phyloP scores from a whole-genome alignment of 176 grass and related monocot species.

The Avena sativa region DNA sequence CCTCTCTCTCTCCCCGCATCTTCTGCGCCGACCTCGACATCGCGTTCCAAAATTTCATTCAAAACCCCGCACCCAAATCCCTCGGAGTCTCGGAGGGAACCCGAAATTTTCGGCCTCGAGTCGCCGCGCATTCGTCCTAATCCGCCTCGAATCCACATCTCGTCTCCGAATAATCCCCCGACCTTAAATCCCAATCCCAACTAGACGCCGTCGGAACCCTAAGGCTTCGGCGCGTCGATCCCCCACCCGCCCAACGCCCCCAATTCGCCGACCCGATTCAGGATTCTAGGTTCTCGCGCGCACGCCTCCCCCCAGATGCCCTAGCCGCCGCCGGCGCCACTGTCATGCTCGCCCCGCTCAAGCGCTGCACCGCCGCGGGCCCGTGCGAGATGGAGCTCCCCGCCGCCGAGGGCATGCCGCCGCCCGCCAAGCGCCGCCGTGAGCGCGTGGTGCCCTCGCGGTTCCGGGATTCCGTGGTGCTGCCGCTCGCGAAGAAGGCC shows the following conservation, averaged over 20 bases:
- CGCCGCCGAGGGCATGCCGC: conserved; percentile 23
- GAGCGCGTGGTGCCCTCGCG: conserved; percentile 62
- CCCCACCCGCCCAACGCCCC: not conserved
- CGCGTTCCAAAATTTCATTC: conserved; percentile 52
- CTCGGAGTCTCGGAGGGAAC: conserved; percentile 40
- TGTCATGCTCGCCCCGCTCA: conserved; percentile 61
- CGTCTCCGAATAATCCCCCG: not conserved
- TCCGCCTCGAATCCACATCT: not conserved
- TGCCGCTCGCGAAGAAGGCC: conserved; percentile 31
- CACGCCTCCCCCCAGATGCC: conserved; percentile 22
- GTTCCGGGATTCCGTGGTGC: conserved; percentile 48
- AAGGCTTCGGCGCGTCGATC: not conserved
- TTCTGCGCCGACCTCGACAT: not conserved
- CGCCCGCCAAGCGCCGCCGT: conserved; percentile 55
- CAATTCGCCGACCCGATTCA: conserved; percentile 29
- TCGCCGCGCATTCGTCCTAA: conserved; percentile 1
- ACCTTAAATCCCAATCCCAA: conserved; percentile 33
- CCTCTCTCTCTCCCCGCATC: not conserved
- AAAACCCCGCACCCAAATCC: conserved; percentile 46
- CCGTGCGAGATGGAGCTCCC: conserved; percentile 18
- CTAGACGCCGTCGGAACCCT: conserved; percentile 42
- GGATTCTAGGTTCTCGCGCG: conserved; percentile 6
- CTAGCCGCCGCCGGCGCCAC: conserved; percentile 35
- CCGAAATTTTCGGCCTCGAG: conserved; percentile 36
- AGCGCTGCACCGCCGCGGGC: conserved; percentile 60